phyloP scores from a whole-genome alignment of 192 early-diverging fungal species.

The Backusella westeae region DNA sequence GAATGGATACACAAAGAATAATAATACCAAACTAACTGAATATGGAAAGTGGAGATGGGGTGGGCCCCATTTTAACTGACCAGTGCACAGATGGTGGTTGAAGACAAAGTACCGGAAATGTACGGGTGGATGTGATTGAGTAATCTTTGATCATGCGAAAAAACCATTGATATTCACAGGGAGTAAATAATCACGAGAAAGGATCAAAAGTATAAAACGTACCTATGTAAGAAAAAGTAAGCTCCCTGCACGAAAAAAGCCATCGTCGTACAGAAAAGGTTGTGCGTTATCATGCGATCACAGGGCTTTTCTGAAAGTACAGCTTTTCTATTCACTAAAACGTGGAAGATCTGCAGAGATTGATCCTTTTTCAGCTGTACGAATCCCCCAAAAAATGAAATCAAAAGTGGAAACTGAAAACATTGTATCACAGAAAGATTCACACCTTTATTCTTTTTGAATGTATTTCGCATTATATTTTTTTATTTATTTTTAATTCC shows the following conservation, averaged over 20 bases:
- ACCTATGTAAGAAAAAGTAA: background rate
- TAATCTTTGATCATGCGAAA: background rate
- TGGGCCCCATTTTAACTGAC: background rate
- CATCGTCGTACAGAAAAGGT: background rate
- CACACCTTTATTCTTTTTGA: background rate
- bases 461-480: constrained; percentile 4
- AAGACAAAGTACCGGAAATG: background rate
- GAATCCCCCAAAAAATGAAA: background rate
- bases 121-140: background rate
- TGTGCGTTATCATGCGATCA: constrained; percentile 14
- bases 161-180: constrained; percentile 13
- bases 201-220: background rate
- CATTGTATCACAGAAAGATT: background rate
- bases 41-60: constrained; percentile 12
- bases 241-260: constrained; percentile 7
- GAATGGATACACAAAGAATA: constrained; percentile 1
- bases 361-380: background rate
- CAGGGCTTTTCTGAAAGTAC: background rate
- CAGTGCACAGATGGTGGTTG: background rate
- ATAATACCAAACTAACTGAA: background rate
- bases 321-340: background rate
- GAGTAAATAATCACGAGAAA: constrained; percentile 5
- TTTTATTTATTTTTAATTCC: background rate
- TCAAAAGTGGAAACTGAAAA: background rate
- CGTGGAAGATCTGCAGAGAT: constrained; percentile 17